phyloP scores from a whole-genome alignment of 1,284 basidiomycete species.

The Leccinum pachyderme region DNA sequence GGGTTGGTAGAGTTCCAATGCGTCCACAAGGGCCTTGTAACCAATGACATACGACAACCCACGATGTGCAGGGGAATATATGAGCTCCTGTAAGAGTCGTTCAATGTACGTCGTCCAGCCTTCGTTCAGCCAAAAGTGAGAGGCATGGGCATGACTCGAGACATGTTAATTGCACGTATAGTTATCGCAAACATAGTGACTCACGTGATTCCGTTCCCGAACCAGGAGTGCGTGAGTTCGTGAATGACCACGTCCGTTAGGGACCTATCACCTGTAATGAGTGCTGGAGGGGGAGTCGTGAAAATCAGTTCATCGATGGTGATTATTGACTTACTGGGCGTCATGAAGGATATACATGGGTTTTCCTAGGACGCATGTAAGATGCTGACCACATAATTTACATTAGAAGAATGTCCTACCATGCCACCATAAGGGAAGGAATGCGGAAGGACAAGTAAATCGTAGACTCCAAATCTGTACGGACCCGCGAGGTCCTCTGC shows the following conservation, averaged over 20 bases:
- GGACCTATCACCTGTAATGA: conserved; percentile 82
- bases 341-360: conserved; percentile 83
- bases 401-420: conserved; percentile 42
- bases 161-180: conserved; percentile 13
- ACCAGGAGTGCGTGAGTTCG: conserved; percentile 81
- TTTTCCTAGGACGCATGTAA: conserved; percentile 58
- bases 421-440: conserved; percentile 93
- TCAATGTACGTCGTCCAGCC: conserved; percentile 97
- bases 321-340: conserved; percentile 60
- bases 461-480: conserved; percentile 90
- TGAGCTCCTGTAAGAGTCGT: conserved; percentile 72
- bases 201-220: conserved; percentile 83
- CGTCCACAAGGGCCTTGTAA: conserved; percentile 68
- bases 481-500: conserved; percentile 76
- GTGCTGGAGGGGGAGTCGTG: conserved; percentile 41
- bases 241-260: conserved; percentile 89
- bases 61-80: conserved; percentile 78
- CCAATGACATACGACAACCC: conserved; percentile 83
- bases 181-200: conserved; percentile 23
- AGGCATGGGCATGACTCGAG: conserved; percentile 63
- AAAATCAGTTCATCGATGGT: not conserved
- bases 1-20: conserved; percentile 60
- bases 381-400: conserved; percentile 1
- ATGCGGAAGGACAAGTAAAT: conserved; percentile 87
- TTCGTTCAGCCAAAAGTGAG: conserved; percentile 93